These are phyloP conservation scores for Globisporangium cylindrosporum DNA, from an alignment of 352 stramenopile species.

Conservation along the genomic window DNA sequence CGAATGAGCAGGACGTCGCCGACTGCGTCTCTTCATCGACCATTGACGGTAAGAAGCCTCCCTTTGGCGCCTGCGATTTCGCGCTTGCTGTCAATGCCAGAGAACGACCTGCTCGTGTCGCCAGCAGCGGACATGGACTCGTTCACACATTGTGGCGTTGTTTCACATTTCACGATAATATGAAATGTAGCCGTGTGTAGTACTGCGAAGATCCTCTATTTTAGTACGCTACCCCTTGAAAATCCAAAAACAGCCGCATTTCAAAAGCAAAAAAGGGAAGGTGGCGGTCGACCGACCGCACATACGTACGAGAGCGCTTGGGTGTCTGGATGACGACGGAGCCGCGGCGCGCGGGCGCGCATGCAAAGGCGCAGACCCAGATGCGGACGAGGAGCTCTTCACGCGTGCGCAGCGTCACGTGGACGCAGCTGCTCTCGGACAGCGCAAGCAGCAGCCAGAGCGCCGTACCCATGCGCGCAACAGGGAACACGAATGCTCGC, in stretches of 20 bases:
- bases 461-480: neutral
- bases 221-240: constrained; percentile 2
- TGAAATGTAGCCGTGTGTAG: neutral
- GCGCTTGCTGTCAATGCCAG: too few species aligned
- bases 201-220: neutral
- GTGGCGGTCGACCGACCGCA: neutral
- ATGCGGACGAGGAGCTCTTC: neutral
- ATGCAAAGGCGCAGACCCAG: neutral
- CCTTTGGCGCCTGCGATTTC: too few species aligned
- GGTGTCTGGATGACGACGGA: constrained; percentile 3
- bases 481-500: neutral
- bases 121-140: too few species aligned
- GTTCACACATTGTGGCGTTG: too few species aligned
- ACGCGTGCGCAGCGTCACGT: neutral
- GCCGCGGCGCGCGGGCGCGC: neutral
- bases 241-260: neutral
- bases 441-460: neutral
- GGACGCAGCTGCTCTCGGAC: constrained; percentile 6
- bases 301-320: neutral
- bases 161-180: too few species aligned
- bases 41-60: too few species aligned
- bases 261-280: neutral
- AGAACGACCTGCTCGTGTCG: too few species aligned
- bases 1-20: too few species aligned
- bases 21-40: too few species aligned